phyloP scores from a whole-genome alignment of 2,329 filamentous ascomycete genomes.

The Teratosphaeria gauchensis region DNA sequence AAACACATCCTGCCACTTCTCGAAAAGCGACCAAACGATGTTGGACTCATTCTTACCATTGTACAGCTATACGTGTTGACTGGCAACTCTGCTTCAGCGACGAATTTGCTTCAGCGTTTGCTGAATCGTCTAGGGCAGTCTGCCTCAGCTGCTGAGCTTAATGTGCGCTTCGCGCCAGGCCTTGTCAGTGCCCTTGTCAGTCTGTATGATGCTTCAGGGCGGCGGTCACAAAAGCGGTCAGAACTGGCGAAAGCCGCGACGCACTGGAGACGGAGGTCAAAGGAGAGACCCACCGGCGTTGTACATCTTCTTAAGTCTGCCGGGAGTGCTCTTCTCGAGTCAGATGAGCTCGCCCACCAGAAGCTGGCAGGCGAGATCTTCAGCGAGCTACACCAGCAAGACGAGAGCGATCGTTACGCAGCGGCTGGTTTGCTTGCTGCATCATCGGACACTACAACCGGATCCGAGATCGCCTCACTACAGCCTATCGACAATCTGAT shows the following conservation, averaged over 20 bases:
- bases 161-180: slow-evolving; percentile 74
- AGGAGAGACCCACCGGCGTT: slow-evolving; percentile 32
- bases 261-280: slow-evolving; percentile 64
- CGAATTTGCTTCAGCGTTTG: slow-evolving; percentile 65
- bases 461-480: slow-evolving; percentile 46
- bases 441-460: slow-evolving; percentile 47
- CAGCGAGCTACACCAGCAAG: slow-evolving; percentile 54
- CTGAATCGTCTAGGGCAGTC: slow-evolving; percentile 61
- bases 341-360: slow-evolving; percentile 58
- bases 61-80: slow-evolving; percentile 70
- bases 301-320: slow-evolving; percentile 69
- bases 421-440: slow-evolving; percentile 81
- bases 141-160: slow-evolving; percentile 45
- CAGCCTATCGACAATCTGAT: slow-evolving; percentile 55
- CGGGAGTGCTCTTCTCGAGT: slow-evolving; percentile 72
- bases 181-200: slow-evolving; percentile 71
- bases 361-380: slow-evolving; percentile 70
- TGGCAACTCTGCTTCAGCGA: slow-evolving; percentile 63
- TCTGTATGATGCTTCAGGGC: slow-evolving; percentile 67
- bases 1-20: slow-evolving; percentile 60
- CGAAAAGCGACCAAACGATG: slow-evolving; percentile 65
- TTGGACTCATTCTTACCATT: slow-evolving; percentile 70
- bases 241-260: slow-evolving; percentile 71
- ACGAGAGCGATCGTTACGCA: slow-evolving; percentile 59
- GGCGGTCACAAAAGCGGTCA: slow-evolving; percentile 58